A percentile compares a stretch with the other conserved stretches of the same genome.
phyloP scores from a whole-genome alignment of 306 rosid species.

The Pyrus betulifolia region DNA sequence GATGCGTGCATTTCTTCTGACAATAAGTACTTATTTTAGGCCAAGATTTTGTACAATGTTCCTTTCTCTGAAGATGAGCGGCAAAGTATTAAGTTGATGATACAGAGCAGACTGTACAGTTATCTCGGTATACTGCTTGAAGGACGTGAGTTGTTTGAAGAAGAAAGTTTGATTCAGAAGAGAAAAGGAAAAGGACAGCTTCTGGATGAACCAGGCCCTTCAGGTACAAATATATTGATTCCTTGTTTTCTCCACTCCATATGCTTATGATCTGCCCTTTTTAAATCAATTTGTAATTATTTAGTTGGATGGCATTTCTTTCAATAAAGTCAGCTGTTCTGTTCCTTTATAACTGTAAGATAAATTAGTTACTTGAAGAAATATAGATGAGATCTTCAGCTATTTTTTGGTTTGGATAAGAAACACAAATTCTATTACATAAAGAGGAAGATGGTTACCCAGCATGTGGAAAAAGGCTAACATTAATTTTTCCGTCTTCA shows the following conservation, averaged over 20 bases:
- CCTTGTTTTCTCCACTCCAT: background rate
- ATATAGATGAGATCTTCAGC: background rate
- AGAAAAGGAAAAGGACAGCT: conserved; percentile 24
- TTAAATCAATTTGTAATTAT: background rate
- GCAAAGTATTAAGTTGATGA: conserved; percentile 48
- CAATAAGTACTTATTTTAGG: conserved; percentile 34
- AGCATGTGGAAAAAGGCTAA: background rate
- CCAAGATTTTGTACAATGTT: conserved; percentile 47
- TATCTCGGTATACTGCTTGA: conserved; percentile 54
- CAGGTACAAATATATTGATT: conserved; percentile 33
- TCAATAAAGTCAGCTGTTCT: background rate
- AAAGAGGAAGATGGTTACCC: background rate
- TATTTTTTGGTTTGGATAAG: background rate
- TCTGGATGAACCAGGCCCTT: conserved; percentile 34
- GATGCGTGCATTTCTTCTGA: background rate
- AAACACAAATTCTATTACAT: background rate
- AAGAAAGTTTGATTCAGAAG: conserved; percentile 36
- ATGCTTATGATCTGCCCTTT: background rate
- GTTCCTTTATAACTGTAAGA: background rate
- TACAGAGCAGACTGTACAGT: conserved; percentile 50
- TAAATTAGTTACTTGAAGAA: background rate
- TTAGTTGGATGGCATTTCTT: background rate
- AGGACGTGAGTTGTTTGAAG: conserved; percentile 63
- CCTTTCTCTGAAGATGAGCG: conserved; percentile 57
- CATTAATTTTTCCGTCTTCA: background rate